Evolutionary conservation across 1,284 basidiomycete species (phyloP), one percentile per base, ranked within the genome.

Genomic region (Lentinula novae-zelandiae): DNA sequence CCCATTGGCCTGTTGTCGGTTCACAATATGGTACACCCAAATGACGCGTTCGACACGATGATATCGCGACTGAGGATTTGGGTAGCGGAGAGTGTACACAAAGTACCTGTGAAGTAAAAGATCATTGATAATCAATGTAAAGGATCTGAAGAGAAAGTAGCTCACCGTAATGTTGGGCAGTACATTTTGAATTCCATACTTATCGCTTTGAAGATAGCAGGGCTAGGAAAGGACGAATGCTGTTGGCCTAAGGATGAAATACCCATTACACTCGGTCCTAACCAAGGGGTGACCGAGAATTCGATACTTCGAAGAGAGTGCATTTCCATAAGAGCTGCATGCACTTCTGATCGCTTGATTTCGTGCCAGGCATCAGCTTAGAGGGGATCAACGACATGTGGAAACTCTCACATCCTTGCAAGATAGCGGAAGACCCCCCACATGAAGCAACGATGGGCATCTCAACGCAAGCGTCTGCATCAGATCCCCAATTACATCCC

Each of bases 241-340:
- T n/a, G 27, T 46, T 42, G 15, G 12, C 54, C 54, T 3, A 56
- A 34, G 15, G 15, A 7, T 6, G 54, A 42, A 33, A 33, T 42
- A 9, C 22, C 20, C 10, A 56, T 40, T 3, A 27, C 13, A 38
- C 38, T 17, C 8, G 34, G 36, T 8, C 36, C 39, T n/a, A 34
- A 6, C 54, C 54, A 56, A 12, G 40, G 54, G 9, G 15, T n/a
- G 15, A 56, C 40, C 17, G 39, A 44, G 15, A 56, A 56, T 15
- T 56, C 54, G 1, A 56, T 56, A 34, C 54, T 56, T n/a, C 42
- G 40, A 34, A 56, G 54, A 17, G 40, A 44, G 54, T 44, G 54
- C 54, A 56, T 56, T 31, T 56, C 54, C 42, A 46, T 56, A 12
- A 56, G 54, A 6, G 54, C 54, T 46, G 34, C 40, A 36, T 56